Conservation (phyloP, 1,284 basidiomycete genomes). For the Ceratobasidium papillatum region DNA sequence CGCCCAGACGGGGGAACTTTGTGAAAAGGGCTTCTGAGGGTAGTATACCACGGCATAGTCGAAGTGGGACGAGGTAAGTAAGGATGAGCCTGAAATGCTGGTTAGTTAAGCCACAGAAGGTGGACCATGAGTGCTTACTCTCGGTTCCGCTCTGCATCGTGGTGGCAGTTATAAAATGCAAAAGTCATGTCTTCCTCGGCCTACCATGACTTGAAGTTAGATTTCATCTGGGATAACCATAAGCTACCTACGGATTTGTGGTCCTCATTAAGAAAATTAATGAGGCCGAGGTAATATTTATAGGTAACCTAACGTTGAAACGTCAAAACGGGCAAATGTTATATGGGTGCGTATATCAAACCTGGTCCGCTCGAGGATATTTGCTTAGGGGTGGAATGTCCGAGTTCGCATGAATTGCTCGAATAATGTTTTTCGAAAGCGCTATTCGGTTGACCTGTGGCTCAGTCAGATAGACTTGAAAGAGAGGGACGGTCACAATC, state of each 20-base stretch:
- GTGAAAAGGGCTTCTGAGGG: slow-evolving; percentile 74
- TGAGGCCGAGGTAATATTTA: slow-evolving; percentile 92
- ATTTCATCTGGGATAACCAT: neutral
- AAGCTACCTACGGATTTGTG: slow-evolving; percentile 72
- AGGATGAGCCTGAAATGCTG: slow-evolving; percentile 75
- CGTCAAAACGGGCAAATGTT: slow-evolving; percentile 42
- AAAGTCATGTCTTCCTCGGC: slow-evolving; percentile 84
- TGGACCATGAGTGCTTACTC: slow-evolving; percentile 64
- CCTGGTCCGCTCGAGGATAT: slow-evolving; percentile 89
- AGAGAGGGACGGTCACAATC: slow-evolving; percentile 48
- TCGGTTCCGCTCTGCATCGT: slow-evolving; percentile 73
- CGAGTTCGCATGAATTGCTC: slow-evolving; percentile 85
- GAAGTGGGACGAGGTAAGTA: slow-evolving; percentile 88
- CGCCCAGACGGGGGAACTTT: slow-evolving; percentile 74
- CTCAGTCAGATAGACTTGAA: slow-evolving; percentile 36
- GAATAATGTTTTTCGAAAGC: slow-evolving; percentile 89
- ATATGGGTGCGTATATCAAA: slow-evolving; percentile 53
- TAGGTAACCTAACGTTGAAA: slow-evolving; percentile 73
- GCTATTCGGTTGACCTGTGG: slow-evolving; percentile 86
- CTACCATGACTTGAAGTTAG: slow-evolving; percentile 51
- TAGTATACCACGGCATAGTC: slow-evolving; percentile 84
- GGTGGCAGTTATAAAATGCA: slow-evolving; percentile 83
- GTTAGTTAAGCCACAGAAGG: slow-evolving; percentile 8
- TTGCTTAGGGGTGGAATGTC: slow-evolving; percentile 80
- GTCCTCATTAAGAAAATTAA: slow-evolving; percentile 92